These are phyloP conservation scores for Yueomyces sinensis DNA, from an alignment of 805 yeast species.

Conservation along the genomic window DNA sequence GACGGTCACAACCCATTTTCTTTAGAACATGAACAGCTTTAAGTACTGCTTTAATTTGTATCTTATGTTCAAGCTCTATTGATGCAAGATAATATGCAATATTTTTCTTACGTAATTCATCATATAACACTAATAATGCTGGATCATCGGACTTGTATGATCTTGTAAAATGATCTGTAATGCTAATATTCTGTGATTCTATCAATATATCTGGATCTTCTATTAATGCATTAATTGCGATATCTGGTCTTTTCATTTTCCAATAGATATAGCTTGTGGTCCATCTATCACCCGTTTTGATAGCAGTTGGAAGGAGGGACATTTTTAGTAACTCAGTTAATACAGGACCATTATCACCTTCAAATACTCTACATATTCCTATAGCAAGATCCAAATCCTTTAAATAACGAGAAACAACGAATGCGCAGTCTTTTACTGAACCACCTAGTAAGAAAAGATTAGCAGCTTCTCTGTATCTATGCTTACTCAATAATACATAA, in stretches of 20 bases:
- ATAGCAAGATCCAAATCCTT: slow-evolving; percentile 63
- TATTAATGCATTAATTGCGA: slow-evolving; percentile 53
- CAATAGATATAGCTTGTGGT: slow-evolving; percentile 67
- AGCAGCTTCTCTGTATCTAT: slow-evolving; percentile 78
- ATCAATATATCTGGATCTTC: slow-evolving; percentile 37
- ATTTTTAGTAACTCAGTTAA: slow-evolving; percentile 34
- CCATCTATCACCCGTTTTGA: slow-evolving; percentile 65
- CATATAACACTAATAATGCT: slow-evolving; percentile 56
- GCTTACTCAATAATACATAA: slow-evolving; percentile 78
- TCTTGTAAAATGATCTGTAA: slow-evolving; percentile 21
- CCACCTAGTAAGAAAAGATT: slow-evolving; percentile 74
- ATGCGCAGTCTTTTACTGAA: slow-evolving; percentile 61
- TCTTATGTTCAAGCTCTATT: slow-evolving; percentile 25
- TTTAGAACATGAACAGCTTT: slow-evolving; percentile 55
- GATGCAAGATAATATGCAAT: slow-evolving; percentile 38
- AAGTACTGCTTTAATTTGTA: slow-evolving; percentile 49
- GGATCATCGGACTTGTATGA: slow-evolving; percentile 67
- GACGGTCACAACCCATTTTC: slow-evolving; percentile 84
- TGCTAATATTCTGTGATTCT: slow-evolving; percentile 16
- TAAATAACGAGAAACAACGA: slow-evolving; percentile 54
- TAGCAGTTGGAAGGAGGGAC: slow-evolving; percentile 42
- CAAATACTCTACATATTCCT: slow-evolving; percentile 67
- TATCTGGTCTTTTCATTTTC: slow-evolving; percentile 37
- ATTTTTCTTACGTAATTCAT: slow-evolving; percentile 41
- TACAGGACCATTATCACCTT: slow-evolving; percentile 45